Percentiles rank a stretch among this genome's conserved stretches.
Conservation (phyloP, 2,329 filamentous ascomycete genomes). For the Verticillium albo-atrum region DNA sequence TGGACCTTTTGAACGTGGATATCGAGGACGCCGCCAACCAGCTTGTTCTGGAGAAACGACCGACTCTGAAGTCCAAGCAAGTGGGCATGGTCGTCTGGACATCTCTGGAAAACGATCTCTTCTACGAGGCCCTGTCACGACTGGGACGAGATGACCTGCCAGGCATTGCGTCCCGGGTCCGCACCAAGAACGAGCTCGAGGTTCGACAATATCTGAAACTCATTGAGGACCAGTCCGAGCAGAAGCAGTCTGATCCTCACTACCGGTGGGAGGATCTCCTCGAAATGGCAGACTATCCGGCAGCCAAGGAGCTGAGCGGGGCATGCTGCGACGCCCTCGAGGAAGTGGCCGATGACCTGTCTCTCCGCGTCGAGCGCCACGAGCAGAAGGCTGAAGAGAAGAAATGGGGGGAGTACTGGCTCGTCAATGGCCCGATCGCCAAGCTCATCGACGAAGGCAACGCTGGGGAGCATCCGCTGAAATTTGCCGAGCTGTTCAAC, state of each 20-base stretch:
- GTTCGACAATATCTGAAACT: conserved; percentile 64
- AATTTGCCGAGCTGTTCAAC: conserved; percentile 52
- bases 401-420: conserved; percentile 62
- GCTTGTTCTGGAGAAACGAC: conserved; percentile 24
- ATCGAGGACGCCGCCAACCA: conserved; percentile 47
- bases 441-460: conserved; percentile 6
- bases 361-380: conserved; percentile 57
- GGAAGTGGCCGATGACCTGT: conserved; percentile 60
- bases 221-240: conserved; percentile 38
- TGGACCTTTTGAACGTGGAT: conserved; percentile 50
- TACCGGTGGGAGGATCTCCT: conserved; percentile 26
- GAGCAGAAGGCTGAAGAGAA: conserved; percentile 57
- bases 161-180: conserved; percentile 59
- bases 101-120: conserved; percentile 60
- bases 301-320: conserved; percentile 67
- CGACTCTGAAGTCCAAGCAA: conserved; percentile 7
- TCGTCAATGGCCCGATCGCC: conserved; percentile 46
- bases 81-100: conserved; percentile 71
- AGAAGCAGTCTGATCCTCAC: background rate
- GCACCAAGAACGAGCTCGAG: conserved; percentile 70
- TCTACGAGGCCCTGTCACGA: conserved; percentile 63
- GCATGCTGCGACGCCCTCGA: conserved; percentile 65
- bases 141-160: conserved; percentile 59
- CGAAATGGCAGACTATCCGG: conserved; percentile 55
- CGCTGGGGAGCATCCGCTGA: conserved; percentile 8